These are phyloP conservation scores for Alternaria sp. DNA, from an alignment of 2,329 filamentous ascomycete genomes.

Conservation along the genomic window DNA sequence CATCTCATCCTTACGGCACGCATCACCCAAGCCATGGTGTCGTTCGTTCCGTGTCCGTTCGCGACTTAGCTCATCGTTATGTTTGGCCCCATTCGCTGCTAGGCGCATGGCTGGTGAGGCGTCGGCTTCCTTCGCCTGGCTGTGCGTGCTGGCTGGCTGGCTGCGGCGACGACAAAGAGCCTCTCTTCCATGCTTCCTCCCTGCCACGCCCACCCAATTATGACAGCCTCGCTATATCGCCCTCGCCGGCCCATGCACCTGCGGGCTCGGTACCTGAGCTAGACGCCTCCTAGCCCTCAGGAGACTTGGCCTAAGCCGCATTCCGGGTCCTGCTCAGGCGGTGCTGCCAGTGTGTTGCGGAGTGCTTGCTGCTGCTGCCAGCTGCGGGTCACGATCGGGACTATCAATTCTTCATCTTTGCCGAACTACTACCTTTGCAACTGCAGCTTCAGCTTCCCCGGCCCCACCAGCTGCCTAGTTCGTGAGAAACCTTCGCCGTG, in stretches of 20 bases:
- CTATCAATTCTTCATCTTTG: constrained; percentile 40
- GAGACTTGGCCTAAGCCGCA: constrained; percentile 21
- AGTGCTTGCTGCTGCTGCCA: not conserved
- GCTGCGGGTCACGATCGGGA: constrained; percentile 42
- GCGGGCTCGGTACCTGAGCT: constrained; percentile 43
- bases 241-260: constrained; percentile 33
- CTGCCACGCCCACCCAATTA: constrained; percentile 42
- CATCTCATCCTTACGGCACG: constrained; percentile 26
- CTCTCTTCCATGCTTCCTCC: constrained; percentile 33
- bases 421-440: constrained; percentile 34
- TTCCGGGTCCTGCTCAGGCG: constrained; percentile 30
- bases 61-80: constrained; percentile 35
- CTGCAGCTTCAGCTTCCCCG: constrained; percentile 34
- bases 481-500: constrained; percentile 35
- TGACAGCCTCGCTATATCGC: constrained; percentile 40
- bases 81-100: constrained; percentile 27
- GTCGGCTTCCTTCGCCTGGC: constrained; percentile 34
- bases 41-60: constrained; percentile 30
- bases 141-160: constrained; percentile 9
- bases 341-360: constrained; percentile 17
- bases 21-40: constrained; percentile 30
- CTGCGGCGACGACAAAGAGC: constrained; percentile 24
- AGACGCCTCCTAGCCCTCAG: constrained; percentile 28
- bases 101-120: constrained; percentile 21
- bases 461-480: constrained; percentile 39